Conservation (phyloP, 495 filamentous ascomycete genomes). For the Amorphotheca resinae region DNA sequence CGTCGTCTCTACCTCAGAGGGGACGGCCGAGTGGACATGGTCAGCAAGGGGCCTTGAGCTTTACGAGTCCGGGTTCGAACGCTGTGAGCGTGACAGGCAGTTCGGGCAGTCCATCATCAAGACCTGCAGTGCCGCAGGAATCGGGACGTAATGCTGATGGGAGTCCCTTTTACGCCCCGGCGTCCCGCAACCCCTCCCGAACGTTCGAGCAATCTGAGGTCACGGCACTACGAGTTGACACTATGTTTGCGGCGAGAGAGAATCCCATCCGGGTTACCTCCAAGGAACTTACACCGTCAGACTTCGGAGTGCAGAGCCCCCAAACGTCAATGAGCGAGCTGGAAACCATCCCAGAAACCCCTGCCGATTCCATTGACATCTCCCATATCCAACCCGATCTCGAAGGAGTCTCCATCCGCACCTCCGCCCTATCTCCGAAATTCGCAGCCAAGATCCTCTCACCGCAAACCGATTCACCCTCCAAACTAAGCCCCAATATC, state of each 20-base stretch:
- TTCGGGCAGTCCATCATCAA: neutral
- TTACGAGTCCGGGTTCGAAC: conserved; percentile 7
- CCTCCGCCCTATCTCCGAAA: conserved; percentile 15
- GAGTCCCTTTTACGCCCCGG: conserved; percentile 20
- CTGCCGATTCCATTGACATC: conserved; percentile 19
- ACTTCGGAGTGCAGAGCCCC: conserved; percentile 17
- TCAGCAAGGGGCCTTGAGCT: neutral
- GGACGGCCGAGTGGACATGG: neutral
- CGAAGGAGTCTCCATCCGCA: conserved; percentile 20
- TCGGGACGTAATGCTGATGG: conserved; percentile 21
- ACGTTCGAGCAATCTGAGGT: conserved; percentile 12
- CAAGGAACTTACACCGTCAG: conserved; percentile 17
- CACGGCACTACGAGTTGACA: conserved; percentile 10
- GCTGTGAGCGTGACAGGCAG: conserved; percentile 6
- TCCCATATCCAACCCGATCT: conserved; percentile 20
- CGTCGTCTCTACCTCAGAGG: neutral
- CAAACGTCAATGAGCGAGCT: neutral
- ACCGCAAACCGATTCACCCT: conserved; percentile 6
- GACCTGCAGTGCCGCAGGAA: conserved; percentile 13
- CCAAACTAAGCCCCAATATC: conserved; percentile 10
- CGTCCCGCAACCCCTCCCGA: conserved; percentile 18
- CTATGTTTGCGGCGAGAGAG: conserved; percentile 15
- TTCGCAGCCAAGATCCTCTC: conserved; percentile 19
- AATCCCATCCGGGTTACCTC: conserved; percentile 18
- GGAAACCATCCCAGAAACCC: neutral